Percentiles rank a stretch among this genome's conserved stretches.
Evolutionary conservation across 2,329 filamentous ascomycete species (phyloP).

Genomic region (Diaporthe vexans): DNA sequence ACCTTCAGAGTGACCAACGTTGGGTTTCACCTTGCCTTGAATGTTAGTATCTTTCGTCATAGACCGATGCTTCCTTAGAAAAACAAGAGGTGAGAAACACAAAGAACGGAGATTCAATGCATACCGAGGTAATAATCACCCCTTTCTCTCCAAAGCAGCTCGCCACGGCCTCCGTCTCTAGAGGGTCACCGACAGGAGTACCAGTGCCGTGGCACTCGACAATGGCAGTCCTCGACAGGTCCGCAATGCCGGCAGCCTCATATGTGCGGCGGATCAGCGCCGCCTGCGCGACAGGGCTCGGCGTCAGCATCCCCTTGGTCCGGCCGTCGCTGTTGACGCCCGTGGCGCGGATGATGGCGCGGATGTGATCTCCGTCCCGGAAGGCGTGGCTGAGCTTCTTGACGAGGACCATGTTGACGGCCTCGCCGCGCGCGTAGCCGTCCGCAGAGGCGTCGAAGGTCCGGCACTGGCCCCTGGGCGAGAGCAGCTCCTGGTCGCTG

Average conservation of each 20-base stretch:
- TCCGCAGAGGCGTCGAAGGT: too few relatives aligned
- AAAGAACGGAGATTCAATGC: too few relatives aligned
- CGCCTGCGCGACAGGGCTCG: slow-evolving; percentile 48
- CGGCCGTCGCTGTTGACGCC: slow-evolving; percentile 69
- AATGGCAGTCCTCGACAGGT: slow-evolving; percentile 40
- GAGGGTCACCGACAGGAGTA: slow-evolving; percentile 52
- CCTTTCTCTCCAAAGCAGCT: slow-evolving; percentile 39
- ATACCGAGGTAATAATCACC: slow-evolving; percentile 44
- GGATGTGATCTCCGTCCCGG: slow-evolving; percentile 62
- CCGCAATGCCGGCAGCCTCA: slow-evolving; percentile 39
- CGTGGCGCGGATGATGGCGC: slow-evolving; percentile 55
- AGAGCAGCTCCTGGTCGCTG: slow-evolving; percentile 43
- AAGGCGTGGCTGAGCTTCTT: slow-evolving; percentile 56
- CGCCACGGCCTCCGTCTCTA: slow-evolving; percentile 53
- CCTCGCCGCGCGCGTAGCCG: slow-evolving; percentile 74
- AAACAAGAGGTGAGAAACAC: too few relatives aligned
- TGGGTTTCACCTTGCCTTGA: too few relatives aligned
- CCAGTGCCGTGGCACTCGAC: slow-evolving; percentile 51
- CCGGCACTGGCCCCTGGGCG: slow-evolving; percentile 55
- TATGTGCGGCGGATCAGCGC: slow-evolving; percentile 45
- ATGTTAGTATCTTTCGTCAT: too few relatives aligned
- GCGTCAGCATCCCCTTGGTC: slow-evolving; percentile 56
- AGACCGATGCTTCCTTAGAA: too few relatives aligned
- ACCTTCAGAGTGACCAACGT: slow-evolving; percentile 47
- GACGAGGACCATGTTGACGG: slow-evolving; percentile 66